A percentile compares a stretch with the other conserved stretches of the same genome.
phyloP scores from a whole-genome alignment of 768 basidiomycete species.

The Lactifluus echinatus region DNA sequence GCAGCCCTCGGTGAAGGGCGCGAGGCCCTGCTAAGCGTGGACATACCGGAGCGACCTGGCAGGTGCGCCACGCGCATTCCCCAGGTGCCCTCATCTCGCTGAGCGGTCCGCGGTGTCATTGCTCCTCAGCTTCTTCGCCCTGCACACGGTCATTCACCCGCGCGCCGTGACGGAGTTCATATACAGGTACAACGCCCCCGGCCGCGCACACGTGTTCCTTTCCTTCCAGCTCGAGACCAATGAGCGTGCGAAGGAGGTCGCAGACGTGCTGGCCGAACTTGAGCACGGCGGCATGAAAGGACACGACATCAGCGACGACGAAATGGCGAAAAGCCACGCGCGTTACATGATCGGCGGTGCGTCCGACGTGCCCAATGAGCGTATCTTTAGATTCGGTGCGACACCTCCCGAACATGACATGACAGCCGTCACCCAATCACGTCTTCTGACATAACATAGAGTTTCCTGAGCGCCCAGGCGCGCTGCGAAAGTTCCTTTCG shows the following conservation, averaged over 20 bases:
- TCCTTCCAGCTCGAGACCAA: slow-evolving; percentile 78
- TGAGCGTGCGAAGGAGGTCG: slow-evolving; percentile 49
- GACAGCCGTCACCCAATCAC: not conserved
- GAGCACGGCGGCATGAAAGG: slow-evolving; percentile 67
- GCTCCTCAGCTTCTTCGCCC: slow-evolving; percentile 65
- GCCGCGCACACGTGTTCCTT: slow-evolving; percentile 76
- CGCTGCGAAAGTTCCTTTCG: slow-evolving; percentile 81
- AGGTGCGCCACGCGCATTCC: slow-evolving; percentile 41
- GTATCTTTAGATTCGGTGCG: slow-evolving; percentile 89
- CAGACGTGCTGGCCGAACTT: slow-evolving; percentile 54
- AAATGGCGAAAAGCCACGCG: slow-evolving; percentile 90
- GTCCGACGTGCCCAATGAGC: slow-evolving; percentile 67
- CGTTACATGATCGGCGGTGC: slow-evolving; percentile 93
- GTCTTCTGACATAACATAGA: slow-evolving; percentile 38
- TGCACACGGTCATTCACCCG: slow-evolving; percentile 84
- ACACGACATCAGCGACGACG: slow-evolving; percentile 87
- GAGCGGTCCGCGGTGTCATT: slow-evolving; percentile 5
- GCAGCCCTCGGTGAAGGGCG: slow-evolving; percentile 94
- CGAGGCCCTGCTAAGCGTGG: slow-evolving; percentile 90
- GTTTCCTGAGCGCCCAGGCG: slow-evolving; percentile 92
- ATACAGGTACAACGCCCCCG: slow-evolving; percentile 75
- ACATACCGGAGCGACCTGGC: slow-evolving; percentile 88
- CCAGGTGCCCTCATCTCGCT: not conserved
- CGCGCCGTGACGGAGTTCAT: slow-evolving; percentile 93
- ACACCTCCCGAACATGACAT: not conserved